Percentiles rank a stretch among this genome's conserved stretches.
These are phyloP conservation scores for Dalechampia spathulata DNA, from an alignment of 441 rosid species.

Conservation along the genomic window DNA sequence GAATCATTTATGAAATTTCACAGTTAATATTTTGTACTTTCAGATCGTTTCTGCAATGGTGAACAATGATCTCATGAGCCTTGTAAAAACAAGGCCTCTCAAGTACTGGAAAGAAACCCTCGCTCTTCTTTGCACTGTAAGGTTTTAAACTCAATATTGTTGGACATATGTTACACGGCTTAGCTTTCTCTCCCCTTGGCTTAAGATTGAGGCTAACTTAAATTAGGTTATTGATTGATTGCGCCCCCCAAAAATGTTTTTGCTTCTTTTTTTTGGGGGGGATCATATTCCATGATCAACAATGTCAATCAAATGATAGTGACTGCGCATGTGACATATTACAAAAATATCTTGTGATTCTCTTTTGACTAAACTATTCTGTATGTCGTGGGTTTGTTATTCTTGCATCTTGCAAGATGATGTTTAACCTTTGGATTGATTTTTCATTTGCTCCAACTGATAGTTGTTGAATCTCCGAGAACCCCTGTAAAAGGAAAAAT, in stretches of 20 bases:
- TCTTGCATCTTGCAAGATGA: background rate
- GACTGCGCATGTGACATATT: too few species aligned
- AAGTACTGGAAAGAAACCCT: conserved; percentile 98
- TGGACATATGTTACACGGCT: too few species aligned
- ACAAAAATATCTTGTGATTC: too few species aligned
- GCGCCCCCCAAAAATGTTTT: too few species aligned
- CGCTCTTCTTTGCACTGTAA: conserved; percentile 90
- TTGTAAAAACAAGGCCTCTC: conserved; percentile 68
- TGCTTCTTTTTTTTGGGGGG: too few species aligned
- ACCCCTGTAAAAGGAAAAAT: background rate
- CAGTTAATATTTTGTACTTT: conserved; percentile 20
- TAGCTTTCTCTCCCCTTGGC: too few species aligned
- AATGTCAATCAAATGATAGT: too few species aligned
- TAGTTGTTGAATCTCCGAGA: background rate
- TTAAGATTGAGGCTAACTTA: too few species aligned
- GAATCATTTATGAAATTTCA: too few species aligned
- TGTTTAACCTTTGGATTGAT: background rate
- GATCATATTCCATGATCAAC: too few species aligned
- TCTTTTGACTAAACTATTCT: background rate
- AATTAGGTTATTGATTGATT: too few species aligned
- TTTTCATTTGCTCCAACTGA: background rate
- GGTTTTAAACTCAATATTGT: background rate
- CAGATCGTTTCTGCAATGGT: conserved; percentile 97
- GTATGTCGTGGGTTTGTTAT: background rate
- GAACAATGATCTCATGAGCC: conserved; percentile 78